phyloP scores from a whole-genome alignment of 2,329 filamentous ascomycete genomes.

The Sclerotinia minor region DNA sequence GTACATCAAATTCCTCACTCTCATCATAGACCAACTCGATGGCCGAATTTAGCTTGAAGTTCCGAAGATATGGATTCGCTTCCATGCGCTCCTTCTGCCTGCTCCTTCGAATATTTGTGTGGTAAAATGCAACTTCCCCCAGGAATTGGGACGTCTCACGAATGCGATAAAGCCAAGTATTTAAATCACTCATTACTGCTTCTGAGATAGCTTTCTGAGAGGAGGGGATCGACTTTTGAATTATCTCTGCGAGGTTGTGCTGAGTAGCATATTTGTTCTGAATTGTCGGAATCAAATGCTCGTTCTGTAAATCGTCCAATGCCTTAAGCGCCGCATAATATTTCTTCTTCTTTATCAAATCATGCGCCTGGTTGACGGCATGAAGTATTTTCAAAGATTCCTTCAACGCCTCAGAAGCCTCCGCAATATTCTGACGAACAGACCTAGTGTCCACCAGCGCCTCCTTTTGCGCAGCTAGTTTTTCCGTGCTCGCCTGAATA shows the following conservation, averaged over 20 bases:
- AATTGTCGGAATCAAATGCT: slow-evolving; percentile 74
- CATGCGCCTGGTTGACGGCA: slow-evolving; percentile 91
- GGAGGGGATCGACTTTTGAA: slow-evolving; percentile 90
- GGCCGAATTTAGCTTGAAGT: slow-evolving; percentile 91
- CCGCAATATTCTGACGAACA: slow-evolving; percentile 92
- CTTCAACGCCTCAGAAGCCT: slow-evolving; percentile 82
- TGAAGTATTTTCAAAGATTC: slow-evolving; percentile 91
- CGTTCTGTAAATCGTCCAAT: slow-evolving; percentile 92
- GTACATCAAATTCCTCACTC: slow-evolving; percentile 89
- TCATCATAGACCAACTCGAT: slow-evolving; percentile 96
- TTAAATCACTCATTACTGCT: slow-evolving; percentile 93
- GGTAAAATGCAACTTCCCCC: slow-evolving; percentile 94
- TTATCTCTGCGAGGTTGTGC: slow-evolving; percentile 91
- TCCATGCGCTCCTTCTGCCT: slow-evolving; percentile 83
- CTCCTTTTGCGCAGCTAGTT: slow-evolving; percentile 91
- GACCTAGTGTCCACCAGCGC: slow-evolving; percentile 88
- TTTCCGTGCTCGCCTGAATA: slow-evolving; percentile 92
- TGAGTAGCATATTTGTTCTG: slow-evolving; percentile 87
- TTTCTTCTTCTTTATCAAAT: slow-evolving; percentile 86
- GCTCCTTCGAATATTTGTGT: slow-evolving; percentile 82
- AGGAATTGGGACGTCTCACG: slow-evolving; percentile 94
- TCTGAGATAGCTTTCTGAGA: slow-evolving; percentile 93
- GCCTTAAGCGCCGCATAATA: slow-evolving; percentile 94
- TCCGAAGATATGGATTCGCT: slow-evolving; percentile 56
- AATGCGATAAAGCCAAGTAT: slow-evolving; percentile 94